Evolutionary conservation across 306 rosid genomes (phyloP).

Genomic region (Clitoria ternatea): DNA sequence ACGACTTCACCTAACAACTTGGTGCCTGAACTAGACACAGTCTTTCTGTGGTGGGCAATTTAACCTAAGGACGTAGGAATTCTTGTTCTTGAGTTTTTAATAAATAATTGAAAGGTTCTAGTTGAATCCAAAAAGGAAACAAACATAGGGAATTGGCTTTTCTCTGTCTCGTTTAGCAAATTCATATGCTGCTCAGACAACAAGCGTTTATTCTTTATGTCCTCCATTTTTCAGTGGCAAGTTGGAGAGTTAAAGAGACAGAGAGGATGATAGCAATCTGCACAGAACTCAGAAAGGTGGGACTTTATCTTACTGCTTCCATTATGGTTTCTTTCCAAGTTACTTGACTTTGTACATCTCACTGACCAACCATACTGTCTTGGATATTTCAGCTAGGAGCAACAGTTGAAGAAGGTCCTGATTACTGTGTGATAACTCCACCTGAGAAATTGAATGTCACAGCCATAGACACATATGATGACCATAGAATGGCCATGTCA

Average conservation of each 20-base stretch:
- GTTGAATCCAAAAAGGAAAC: neutral
- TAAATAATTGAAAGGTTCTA: neutral
- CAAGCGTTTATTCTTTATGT: slow-evolving; percentile 14
- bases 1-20: neutral
- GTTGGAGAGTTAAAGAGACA: slow-evolving; percentile 99
- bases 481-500: slow-evolving; percentile 99
- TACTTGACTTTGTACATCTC: neutral
- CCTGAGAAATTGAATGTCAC: slow-evolving; percentile 78
- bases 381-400: slow-evolving; percentile 82
- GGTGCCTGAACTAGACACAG: neutral
- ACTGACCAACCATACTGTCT: neutral
- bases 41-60: neutral
- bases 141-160: neutral
- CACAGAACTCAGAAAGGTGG: slow-evolving; percentile 96
- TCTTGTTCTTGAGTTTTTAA: neutral
- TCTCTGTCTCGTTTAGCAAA: slow-evolving; percentile 4
- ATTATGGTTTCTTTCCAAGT: slow-evolving; percentile 10
- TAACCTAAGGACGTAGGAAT: neutral
- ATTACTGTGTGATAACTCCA: slow-evolving; percentile 93
- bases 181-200: neutral
- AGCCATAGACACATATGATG: slow-evolving; percentile 91
- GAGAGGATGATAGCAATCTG: slow-evolving; percentile 99
- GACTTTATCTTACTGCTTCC: slow-evolving; percentile 20
- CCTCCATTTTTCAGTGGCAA: slow-evolving; percentile 65
- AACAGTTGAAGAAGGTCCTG: slow-evolving; percentile 94